Evolutionary conservation across 2,329 filamentous ascomycete species (phyloP), one percentile per base, ranked within the genome.

Genomic region (Mycosphaerella sp.): DNA sequence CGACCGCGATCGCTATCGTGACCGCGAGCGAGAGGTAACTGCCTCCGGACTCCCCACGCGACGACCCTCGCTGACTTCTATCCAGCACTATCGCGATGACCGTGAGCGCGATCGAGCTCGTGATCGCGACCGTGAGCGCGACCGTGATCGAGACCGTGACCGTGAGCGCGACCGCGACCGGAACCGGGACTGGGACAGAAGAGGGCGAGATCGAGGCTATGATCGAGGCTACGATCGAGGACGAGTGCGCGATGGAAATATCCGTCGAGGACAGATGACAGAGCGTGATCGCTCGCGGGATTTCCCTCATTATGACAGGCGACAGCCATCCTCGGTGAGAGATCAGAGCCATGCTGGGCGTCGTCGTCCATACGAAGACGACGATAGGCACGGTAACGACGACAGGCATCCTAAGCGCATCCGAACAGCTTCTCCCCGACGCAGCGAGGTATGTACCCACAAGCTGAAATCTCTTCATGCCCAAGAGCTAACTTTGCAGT

Each of bases 371-470:
- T 81, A 80, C 69, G 85, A 83, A 36, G 46, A 48, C 57, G 56
- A 62, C 45, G 56, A 62, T 55, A 38, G 45, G 56, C 54, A 57
- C 53, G 56, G 51, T 60, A 53, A 58, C 49, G 41, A 45, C 65
- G 83, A 85, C 64, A 82, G 78, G 67, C 80, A 79, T 64, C 80
- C 34, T 11, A 63, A 79, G 64, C 77, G 79, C 32, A 45, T n/a
- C 10, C 43, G 56, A 57, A 55, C 54, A n/a, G 39, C 26, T 12
- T 59, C 59, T 14, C 36, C 51, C 9, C 45, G 46, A 14, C 31
- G 48, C n/a, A 51, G 51, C 46, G 51, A 58, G 57, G 59, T 62
- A 58, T 46, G 57, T 54, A 34, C 8, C n/a, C 32, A 36, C 14
- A 4, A 17, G 12, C 29, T 9, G 10, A 2, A 17, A 34, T 17